Evolutionary conservation across 495 filamentous ascomycete species (phyloP), one percentile per base, ranked within the genome.

Genomic region (Penicillium desertorum): DNA sequence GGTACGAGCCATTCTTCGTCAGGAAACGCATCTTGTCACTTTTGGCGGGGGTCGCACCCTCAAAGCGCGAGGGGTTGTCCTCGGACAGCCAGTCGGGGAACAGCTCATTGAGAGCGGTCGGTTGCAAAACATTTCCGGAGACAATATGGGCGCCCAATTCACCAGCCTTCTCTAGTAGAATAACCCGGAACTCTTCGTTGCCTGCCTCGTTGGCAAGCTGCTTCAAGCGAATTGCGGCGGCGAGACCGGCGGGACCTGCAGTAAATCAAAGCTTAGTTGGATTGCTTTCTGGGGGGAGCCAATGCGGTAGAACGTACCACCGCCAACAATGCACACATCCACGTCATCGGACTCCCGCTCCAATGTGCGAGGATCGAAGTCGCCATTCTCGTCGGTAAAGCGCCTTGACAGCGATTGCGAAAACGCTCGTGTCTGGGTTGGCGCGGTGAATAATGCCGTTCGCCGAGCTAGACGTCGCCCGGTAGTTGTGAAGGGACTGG

Each of bases 241-340:
- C 85, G 58, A 99, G 83, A 57, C 94, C 94, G 50, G 94, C 90
- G 45, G 94, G 94, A 30, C 94, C 87, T 87, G 63, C 22, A 63
- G 16, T 51, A 20, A 49, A 53, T 23, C 29, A 39, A 30, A 54
- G 48, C 22, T 45, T 50, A 27, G 42, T 71, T 60, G 62, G 67
- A 45, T 43, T 56, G 48, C 53, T 49, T 29, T 49, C 9, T n/a
- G 30, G 55, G 22, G 5, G 30, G 36, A 36, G 54, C 41, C 51
- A 55, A 57, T 41, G 61, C 52, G 20, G 27, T 4, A 5, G n/a
- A 10, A 66, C 72, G 60, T 81, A 88, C 86, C 92, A 65, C 93
- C 94, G 65, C 94, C 94, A 37, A 99, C 84, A 70, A 99, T 98
- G 67, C 91, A 96, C 10, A 98, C 93, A 74, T 98, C 94, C 20